Conservation (phyloP, 371 early-diverging fungal species). For the Mucor mucedo region DNA sequence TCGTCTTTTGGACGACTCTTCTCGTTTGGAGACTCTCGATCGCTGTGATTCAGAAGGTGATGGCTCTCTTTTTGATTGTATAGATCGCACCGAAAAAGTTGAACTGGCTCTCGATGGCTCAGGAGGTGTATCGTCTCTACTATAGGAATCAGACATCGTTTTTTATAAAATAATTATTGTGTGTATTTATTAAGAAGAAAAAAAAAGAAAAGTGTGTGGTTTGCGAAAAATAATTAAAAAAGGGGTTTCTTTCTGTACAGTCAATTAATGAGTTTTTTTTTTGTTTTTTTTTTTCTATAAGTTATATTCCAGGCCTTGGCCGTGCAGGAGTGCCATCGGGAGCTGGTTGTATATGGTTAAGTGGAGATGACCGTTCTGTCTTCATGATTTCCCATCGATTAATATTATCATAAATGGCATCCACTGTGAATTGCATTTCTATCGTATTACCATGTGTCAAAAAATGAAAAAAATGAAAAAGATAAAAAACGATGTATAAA, state of each 20-base stretch:
- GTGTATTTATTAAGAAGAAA: too few species aligned
- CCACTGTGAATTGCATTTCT: constrained; percentile 50
- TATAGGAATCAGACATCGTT: not conserved
- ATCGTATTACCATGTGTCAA: not conserved
- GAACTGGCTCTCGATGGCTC: too few species aligned
- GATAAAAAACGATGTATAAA: not conserved
- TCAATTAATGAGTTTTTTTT: constrained; percentile 28
- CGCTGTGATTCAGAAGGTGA: too few species aligned
- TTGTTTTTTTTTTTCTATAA: not conserved
- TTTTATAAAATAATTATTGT: not conserved
- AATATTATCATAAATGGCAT: constrained; percentile 42
- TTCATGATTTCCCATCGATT: constrained; percentile 38
- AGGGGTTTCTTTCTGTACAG: not conserved
- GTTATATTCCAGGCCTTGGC: not conserved
- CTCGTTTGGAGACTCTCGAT: too few species aligned
- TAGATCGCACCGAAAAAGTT: too few species aligned
- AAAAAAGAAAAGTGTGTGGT: too few species aligned
- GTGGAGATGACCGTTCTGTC: not conserved
- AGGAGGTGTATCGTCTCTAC: not conserved
- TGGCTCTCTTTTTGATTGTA: too few species aligned
- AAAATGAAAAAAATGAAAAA: not conserved
- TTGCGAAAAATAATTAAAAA: too few species aligned
- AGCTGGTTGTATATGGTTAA: not conserved
- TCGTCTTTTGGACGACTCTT: too few species aligned
- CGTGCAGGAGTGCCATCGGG: not conserved